Evolutionary conservation across 2,329 filamentous ascomycete genomes (phyloP), one percentile per base, ranked within the genome.

Genomic region (Acarospora socialis): DNA sequence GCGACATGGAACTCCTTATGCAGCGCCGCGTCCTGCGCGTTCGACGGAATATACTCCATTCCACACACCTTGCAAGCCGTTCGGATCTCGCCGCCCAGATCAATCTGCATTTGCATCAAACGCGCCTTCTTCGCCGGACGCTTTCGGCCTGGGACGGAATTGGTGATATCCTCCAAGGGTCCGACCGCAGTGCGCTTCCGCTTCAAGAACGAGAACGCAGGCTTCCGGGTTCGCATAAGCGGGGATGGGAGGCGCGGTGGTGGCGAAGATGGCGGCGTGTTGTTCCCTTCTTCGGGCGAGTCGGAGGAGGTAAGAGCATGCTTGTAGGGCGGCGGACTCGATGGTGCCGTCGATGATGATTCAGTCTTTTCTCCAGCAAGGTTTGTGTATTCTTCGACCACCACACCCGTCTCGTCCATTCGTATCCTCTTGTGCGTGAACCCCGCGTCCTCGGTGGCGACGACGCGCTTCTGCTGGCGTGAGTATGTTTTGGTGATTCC

Each of bases 11-110:
- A 78, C 40, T 70, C 73, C 41, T 67, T 66, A 46, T 79, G 74
- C 33, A 78, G 46, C 5, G 63, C 64, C n/a, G 61, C 57, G 43
- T 79, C 74, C 44, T 76, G 71, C 5, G 58, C 52, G 30, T 68
- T 67, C 0, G 72, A 75, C 3, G 71, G 67, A 20, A 72, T 63
- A 43, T 77, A 79, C 32, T 74, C 69, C 74, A 79, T 79, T 1
- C 70, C 68, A 43, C 74, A 79, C 3, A 56, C 58, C 21, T 58
- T 56, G 51, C 74, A 79, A 7, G 63, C 68, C 42, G 66, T 68
- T 28, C 67, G 61, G 22, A 65, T 54, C 24, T 68, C 61, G 22
- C 60, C 56, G 2, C 69, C 71, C 8, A 76, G 55, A 43, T 72
- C 69, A 37, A 77, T 62, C 43, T 72, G 68, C 59, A 71, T 71